These are phyloP conservation scores for Fragosphaeria purpurea DNA, from an alignment of 2,329 filamentous ascomycete species.

Conservation along the genomic window DNA sequence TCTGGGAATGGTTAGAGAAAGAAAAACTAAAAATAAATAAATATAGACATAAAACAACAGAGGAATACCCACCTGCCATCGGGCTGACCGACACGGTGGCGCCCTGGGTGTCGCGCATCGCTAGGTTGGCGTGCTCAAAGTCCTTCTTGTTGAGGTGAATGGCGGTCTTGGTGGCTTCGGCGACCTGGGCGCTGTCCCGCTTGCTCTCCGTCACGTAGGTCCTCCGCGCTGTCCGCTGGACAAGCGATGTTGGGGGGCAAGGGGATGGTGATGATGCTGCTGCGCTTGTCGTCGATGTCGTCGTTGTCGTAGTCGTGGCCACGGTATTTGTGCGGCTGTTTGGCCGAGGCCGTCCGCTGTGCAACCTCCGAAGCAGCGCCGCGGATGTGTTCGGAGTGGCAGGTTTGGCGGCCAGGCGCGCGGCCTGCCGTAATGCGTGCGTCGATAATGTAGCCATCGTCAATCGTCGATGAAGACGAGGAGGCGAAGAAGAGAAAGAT, in stretches of 20 bases:
- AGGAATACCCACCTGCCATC: slow-evolving; percentile 47
- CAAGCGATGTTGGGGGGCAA: slow-evolving; percentile 8
- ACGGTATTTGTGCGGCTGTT: slow-evolving; percentile 16
- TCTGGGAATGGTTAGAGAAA: slow-evolving; percentile 31
- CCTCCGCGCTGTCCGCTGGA: slow-evolving; percentile 26
- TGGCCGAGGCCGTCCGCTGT: slow-evolving; percentile 22
- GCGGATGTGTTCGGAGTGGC: slow-evolving; percentile 20
- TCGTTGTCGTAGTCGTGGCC: background rate
- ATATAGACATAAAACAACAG: slow-evolving; percentile 6
- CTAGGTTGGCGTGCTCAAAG: slow-evolving; percentile 57
- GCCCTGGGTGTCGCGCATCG: slow-evolving; percentile 37
- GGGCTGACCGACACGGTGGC: slow-evolving; percentile 67
- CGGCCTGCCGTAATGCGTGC: slow-evolving; percentile 51
- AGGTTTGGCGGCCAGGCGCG: slow-evolving; percentile 42
- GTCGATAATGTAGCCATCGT: slow-evolving; percentile 8
- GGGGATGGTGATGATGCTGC: background rate
- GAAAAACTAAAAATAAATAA: background rate
- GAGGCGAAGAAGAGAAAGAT: background rate
- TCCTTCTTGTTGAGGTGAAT: slow-evolving; percentile 81
- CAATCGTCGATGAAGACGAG: background rate
- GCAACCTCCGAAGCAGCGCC: slow-evolving; percentile 23
- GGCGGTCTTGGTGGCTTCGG: slow-evolving; percentile 67
- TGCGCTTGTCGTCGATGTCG: background rate
- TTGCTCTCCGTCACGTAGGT: slow-evolving; percentile 79
- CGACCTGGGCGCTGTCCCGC: slow-evolving; percentile 70